Percentiles rank a stretch among this genome's conserved stretches.
Evolutionary conservation across 805 yeast genomes (phyloP).

Genomic region (Brettanomyces naardenensis): DNA sequence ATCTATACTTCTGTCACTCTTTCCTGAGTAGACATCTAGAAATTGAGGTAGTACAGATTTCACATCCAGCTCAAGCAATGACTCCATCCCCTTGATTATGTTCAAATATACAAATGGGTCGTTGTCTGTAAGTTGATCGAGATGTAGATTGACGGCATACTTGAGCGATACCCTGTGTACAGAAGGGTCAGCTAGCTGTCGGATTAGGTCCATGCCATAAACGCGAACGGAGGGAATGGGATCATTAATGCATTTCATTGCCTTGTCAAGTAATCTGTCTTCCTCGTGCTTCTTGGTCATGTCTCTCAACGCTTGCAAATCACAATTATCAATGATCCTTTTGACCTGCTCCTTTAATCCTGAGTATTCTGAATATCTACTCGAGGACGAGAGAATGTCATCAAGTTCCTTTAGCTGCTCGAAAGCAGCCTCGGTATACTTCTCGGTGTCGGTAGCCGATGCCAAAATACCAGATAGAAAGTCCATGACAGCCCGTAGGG

Average conservation of each 20-base stretch:
- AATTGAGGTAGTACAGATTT: conserved; percentile 6
- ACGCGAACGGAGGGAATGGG: conserved; percentile 80
- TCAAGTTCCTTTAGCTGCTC: conserved; percentile 9
- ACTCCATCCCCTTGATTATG: conserved; percentile 70
- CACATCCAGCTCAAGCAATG: conserved; percentile 41
- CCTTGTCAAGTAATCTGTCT: conserved; percentile 40
- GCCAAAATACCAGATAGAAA: conserved; percentile 30
- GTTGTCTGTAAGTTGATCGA: conserved; percentile 58
- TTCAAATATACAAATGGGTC: conserved; percentile 88
- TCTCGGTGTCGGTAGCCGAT: conserved; percentile 8
- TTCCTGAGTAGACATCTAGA: conserved; percentile 8
- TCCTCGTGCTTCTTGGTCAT: conserved; percentile 24
- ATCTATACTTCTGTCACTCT: conserved; percentile 35
- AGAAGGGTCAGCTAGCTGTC: conserved; percentile 38
- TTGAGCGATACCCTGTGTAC: conserved; percentile 23
- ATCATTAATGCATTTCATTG: conserved; percentile 63
- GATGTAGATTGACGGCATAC: conserved; percentile 52
- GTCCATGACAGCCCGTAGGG: conserved; percentile 29
- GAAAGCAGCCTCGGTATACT: conserved; percentile 7
- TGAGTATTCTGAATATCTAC: conserved; percentile 4
- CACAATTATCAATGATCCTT: conserved; percentile 3
- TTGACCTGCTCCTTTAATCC: conserved; percentile 2
- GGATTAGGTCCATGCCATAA: conserved; percentile 65
- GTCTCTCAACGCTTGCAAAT: neutral
- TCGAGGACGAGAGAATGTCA: neutral